Base-by-base conservation (phyloP, 192 early-diverging fungal genomes). In the Coemansia sp. region DNA sequence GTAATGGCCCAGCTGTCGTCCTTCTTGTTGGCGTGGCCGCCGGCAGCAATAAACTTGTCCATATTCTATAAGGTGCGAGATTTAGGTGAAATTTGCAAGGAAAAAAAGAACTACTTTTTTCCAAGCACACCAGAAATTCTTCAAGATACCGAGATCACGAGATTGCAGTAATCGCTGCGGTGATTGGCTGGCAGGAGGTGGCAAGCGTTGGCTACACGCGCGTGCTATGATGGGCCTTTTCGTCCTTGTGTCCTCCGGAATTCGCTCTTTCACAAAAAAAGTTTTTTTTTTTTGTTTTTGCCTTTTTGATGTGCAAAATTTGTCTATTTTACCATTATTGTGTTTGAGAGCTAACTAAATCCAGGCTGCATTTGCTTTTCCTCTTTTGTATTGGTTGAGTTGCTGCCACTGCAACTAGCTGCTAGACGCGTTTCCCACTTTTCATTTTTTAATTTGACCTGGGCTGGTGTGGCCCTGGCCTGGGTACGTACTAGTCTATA, bases 1-100 rank as follows among this genome's bases (percentile, higher is more conserved):
- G 71, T 74, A 35, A 82, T 65, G 10, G 79, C 75, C 79, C 79
- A 82, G 33, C 70, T 70, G 33, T 55, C 65, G 75, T 76, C 70
- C 65, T 73, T 42, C n/a, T 20, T 45, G 20, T 45, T n/a, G 25
- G 48, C 48, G 55, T 63, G 57, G 31, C 69, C 39, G 47, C 68
- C 61, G 48, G 65, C 65, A 55, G 65, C 69, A 66, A 62, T 61
- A 18, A 62, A 23, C 41, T 39, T 68, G 59, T 66, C 60, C 65
- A 63, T 62, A 28, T 31, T 45, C 31, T 37, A 5, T 3, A 58
- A 48, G 31, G 20, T 36, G 53, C 41, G 25, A 28, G 52, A n/a
- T n/a, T n/a, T n/a, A n/a, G n/a, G n/a, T n/a, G n/a, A 65, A 60
- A 18, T 38, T 31, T 31, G 31, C 31, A 31, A 31, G 31, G n/a